phyloP scores from a whole-genome alignment of 1,139 yeast species.

The Pneumocystis carinii region DNA sequence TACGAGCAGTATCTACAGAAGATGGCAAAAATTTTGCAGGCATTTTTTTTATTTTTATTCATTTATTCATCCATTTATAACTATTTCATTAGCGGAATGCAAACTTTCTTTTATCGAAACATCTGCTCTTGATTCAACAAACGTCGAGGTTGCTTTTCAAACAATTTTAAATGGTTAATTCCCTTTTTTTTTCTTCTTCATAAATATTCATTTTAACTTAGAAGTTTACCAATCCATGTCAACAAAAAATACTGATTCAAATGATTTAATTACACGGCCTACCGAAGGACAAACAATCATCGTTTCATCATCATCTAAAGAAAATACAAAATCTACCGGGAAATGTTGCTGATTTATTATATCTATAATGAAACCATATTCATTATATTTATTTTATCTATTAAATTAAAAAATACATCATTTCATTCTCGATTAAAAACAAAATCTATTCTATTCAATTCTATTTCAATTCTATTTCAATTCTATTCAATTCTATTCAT shows the following conservation, averaged over 20 bases:
- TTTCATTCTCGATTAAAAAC: too few species aligned
- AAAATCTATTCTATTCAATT: too few species aligned
- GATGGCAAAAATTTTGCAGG: constrained; percentile 89
- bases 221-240: constrained; percentile 88
- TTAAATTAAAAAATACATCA: too few species aligned
- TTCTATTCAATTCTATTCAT: too few species aligned
- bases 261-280: constrained; percentile 37
- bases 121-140: constrained; percentile 87
- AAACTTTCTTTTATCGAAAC: constrained; percentile 88
- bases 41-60: not conserved
- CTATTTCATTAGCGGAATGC: constrained; percentile 42
- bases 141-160: constrained; percentile 88
- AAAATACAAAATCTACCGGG: constrained; percentile 50
- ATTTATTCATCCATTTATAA: too few species aligned
- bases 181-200: not conserved
- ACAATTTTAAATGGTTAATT: constrained; percentile 34
- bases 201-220: constrained; percentile 33
- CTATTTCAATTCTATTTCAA: too few species aligned
- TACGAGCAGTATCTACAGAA: constrained; percentile 94
- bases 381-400: too few species aligned
- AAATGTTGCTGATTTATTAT: constrained; percentile 24
- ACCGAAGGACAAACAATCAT: constrained; percentile 78
- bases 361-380: too few species aligned
- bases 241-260: constrained; percentile 71
- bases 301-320: constrained; percentile 83